Evolutionary conservation across 805 yeast genomes (phyloP), one percentile per base, ranked within the genome.

Genomic region (Ogataea corticis): DNA sequence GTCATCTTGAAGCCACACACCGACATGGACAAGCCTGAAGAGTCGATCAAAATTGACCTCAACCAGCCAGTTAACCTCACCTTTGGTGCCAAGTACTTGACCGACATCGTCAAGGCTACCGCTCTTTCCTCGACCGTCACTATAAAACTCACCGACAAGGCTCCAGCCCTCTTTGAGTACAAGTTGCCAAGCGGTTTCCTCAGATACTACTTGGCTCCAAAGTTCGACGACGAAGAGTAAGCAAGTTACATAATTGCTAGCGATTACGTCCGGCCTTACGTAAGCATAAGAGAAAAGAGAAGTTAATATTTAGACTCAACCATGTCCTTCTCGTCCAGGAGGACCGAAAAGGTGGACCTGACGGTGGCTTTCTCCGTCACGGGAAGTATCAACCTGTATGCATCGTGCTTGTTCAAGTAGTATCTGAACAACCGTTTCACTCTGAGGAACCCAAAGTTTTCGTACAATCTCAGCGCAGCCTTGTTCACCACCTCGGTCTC

Each of bases 151-250:
- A 87, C 96, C 15, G 92, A 86, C 61, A 89, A 87, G 64, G 83
- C 94, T 13, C 99, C 99, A 28, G 96, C 97, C 33, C 73, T 90
- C 66, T 89, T 94, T 63, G 97, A 92, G 72, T 94, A 85, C 72
- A 85, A 85, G 69, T 75, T 94, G 63, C 83, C 89, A 51, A 86
- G 92, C 67, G 99, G 99, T 44, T 87, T 88, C 70, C 75, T 94
- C 67, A 85, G 96, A 67, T 94, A 87, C 80, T 94, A 87, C 79
- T 79, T 94, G 67, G 99, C 99, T 58, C 99, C 99, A 49, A 92
- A 94, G 77, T 89, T 94, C 66, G 96, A 87, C 55, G 98, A 91
- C 53, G 96, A 87, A 53, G 94, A 87, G 54, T 80, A 71, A 62
- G 25, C 9, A 18, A 15, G 33, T 17, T 23, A 33, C 15, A 15